Percentiles rank a stretch among this genome's conserved stretches.
These are phyloP conservation scores for Aspergillus puulaauensis DNA, from an alignment of 2,329 filamentous ascomycete species.

Conservation along the genomic window DNA sequence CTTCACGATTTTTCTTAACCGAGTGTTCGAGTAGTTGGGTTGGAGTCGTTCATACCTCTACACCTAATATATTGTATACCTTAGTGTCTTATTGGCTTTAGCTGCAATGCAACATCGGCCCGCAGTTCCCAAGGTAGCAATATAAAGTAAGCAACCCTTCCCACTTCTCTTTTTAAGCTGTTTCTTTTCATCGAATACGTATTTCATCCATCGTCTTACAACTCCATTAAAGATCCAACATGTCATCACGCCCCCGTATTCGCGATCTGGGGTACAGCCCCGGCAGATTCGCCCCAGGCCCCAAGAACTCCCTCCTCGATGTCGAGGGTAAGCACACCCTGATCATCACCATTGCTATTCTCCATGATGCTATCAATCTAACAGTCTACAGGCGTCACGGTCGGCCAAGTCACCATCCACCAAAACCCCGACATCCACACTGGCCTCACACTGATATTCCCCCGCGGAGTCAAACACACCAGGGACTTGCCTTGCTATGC, in stretches of 20 bases:
- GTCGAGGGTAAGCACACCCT: not conserved
- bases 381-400: not conserved
- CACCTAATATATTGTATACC: too few species aligned
- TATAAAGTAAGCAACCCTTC: too few species aligned
- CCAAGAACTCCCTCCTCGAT: not conserved
- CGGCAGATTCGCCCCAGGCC: not conserved
- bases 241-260: not conserved
- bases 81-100: too few species aligned
- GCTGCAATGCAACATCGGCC: too few species aligned
- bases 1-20: too few species aligned
- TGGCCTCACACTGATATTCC: not conserved
- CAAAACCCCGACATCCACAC: not conserved
- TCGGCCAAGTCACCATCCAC: slow-evolving; percentile 1
- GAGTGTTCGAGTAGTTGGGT: too few species aligned
- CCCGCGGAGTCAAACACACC: not conserved
- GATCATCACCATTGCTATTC: not conserved
- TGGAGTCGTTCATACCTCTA: too few species aligned
- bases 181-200: too few species aligned
- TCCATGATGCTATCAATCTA: not conserved
- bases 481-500: not conserved
- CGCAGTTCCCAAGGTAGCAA: too few species aligned
- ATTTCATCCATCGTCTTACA: rapidly evolving
- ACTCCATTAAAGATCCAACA: not conserved
- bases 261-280: not conserved
- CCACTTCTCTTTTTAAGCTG: too few species aligned